A percentile compares a stretch with the other conserved stretches of the same genome.
Conservation (phyloP, 2,329 filamentous ascomycete genomes). For the Thielaviopsis ethacetica region DNA sequence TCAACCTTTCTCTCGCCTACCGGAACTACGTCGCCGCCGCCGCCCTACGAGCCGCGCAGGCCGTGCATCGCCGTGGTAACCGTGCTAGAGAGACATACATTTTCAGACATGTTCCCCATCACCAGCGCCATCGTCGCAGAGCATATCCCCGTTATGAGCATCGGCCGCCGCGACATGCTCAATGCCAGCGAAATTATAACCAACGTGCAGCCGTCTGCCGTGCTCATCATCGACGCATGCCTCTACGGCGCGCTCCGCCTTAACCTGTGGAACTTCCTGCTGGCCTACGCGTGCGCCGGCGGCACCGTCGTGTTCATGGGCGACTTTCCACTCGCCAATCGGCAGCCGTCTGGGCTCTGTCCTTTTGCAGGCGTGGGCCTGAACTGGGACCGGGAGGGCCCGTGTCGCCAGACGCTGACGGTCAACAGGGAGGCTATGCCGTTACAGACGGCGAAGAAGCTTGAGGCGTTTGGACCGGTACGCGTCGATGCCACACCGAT, state of each 20-base stretch:
- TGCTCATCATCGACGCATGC: not conserved
- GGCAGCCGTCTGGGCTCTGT: not conserved
- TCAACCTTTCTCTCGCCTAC: not conserved
- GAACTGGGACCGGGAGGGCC: not conserved
- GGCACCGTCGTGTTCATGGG: not conserved
- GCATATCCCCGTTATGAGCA: not conserved
- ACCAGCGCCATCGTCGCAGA: not conserved
- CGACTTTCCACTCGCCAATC: not conserved
- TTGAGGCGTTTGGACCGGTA: not conserved
- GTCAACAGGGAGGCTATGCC: not conserved
- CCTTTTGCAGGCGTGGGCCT: not conserved
- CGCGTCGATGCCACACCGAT: not conserved
- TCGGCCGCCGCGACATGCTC: not conserved
- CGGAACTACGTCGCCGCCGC: not conserved
- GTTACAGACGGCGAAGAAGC: not conserved
- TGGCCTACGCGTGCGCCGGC: not conserved
- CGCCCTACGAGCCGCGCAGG: not conserved
- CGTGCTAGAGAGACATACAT: not conserved
- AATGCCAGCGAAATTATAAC: not conserved
- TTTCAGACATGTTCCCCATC: not conserved
- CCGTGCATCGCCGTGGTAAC: not conserved
- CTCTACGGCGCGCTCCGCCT: not conserved
- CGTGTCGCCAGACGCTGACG: not conserved
- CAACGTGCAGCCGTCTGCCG: not conserved
- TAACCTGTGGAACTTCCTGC: not conserved